These are phyloP conservation scores for Penicillium goetzii DNA, from an alignment of 495 filamentous ascomycete species.

Conservation along the genomic window DNA sequence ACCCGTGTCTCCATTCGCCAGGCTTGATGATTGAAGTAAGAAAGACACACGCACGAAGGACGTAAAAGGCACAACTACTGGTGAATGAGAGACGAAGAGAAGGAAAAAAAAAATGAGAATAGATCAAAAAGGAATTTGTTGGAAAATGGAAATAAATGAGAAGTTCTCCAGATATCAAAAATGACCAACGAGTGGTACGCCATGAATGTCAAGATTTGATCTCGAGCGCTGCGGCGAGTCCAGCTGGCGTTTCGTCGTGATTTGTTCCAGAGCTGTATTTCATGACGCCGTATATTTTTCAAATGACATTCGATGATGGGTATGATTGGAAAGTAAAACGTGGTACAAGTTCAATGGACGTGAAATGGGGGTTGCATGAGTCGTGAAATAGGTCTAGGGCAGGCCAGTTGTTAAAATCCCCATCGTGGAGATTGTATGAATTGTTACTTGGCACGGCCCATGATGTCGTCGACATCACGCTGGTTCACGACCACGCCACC, in stretches of 20 bases:
- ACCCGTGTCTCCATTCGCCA: slow-evolving; percentile 26
- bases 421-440: neutral
- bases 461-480: slow-evolving; percentile 81
- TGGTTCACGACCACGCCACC: slow-evolving; percentile 89
- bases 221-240: neutral
- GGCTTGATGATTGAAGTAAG: slow-evolving; percentile 17
- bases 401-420: slow-evolving; percentile 8
- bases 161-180: neutral
- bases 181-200: slow-evolving; percentile 6
- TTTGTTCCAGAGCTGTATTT: slow-evolving; percentile 26
- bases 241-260: slow-evolving; percentile 15
- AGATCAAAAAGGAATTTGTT: neutral
- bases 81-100: slow-evolving; percentile 3
- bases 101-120: neutral
- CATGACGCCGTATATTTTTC: slow-evolving; percentile 34
- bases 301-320: slow-evolving; percentile 35
- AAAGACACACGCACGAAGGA: slow-evolving; percentile 4
- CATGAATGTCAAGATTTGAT: slow-evolving; percentile 5
- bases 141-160: neutral
- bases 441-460: slow-evolving; percentile 57
- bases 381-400: slow-evolving; percentile 23
- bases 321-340: slow-evolving; percentile 30
- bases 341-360: slow-evolving; percentile 26
- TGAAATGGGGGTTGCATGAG: slow-evolving; percentile 25
- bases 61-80: slow-evolving; percentile 8